These are phyloP conservation scores for Colletotrichum magnum DNA, from an alignment of 2,329 filamentous ascomycete species.

Conservation along the genomic window DNA sequence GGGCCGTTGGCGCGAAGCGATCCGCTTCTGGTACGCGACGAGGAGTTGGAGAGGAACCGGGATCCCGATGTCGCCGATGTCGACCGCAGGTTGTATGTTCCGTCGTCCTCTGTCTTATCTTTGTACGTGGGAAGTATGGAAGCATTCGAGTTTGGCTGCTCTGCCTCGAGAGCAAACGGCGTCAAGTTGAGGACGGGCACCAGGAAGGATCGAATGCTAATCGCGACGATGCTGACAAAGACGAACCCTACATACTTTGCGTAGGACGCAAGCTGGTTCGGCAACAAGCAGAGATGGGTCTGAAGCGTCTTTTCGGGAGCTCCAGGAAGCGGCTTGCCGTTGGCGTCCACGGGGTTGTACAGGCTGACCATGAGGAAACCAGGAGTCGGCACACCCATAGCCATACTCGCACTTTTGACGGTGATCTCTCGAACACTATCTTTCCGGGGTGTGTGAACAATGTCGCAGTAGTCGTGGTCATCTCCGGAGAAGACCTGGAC, in stretches of 20 bases:
- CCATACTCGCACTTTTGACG: conserved; percentile 95
- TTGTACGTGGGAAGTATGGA: conserved; percentile 65
- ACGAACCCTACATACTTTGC: conserved; percentile 81
- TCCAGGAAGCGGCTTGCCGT: conserved; percentile 63
- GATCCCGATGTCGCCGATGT: conserved; percentile 53
- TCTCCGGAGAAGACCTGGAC: conserved; percentile 93
- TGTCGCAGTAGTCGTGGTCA: conserved; percentile 97
- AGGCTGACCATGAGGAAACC: conserved; percentile 91
- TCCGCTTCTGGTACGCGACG: conserved; percentile 44
- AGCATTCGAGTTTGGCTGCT: conserved; percentile 43
- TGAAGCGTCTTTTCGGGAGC: conserved; percentile 76
- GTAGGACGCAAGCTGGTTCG: conserved; percentile 88
- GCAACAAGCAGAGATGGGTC: conserved; percentile 90
- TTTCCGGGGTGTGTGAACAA: conserved; percentile 81
- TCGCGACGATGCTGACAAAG: conserved; percentile 63
- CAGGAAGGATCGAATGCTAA: conserved; percentile 69
- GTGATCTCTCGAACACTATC: conserved; percentile 85
- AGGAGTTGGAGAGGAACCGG: conserved; percentile 48
- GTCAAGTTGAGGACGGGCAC: conserved; percentile 68
- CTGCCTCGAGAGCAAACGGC: conserved; percentile 66
- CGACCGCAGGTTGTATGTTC: conserved; percentile 45
- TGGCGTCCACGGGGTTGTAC: conserved; percentile 87
- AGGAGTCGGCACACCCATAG: conserved; percentile 91
- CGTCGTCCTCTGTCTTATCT: conserved; percentile 66
- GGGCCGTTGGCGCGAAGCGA: conserved; percentile 46